These are phyloP conservation scores for Gillenia trifoliata DNA, from an alignment of 306 rosid genomes.

Conservation along the genomic window DNA sequence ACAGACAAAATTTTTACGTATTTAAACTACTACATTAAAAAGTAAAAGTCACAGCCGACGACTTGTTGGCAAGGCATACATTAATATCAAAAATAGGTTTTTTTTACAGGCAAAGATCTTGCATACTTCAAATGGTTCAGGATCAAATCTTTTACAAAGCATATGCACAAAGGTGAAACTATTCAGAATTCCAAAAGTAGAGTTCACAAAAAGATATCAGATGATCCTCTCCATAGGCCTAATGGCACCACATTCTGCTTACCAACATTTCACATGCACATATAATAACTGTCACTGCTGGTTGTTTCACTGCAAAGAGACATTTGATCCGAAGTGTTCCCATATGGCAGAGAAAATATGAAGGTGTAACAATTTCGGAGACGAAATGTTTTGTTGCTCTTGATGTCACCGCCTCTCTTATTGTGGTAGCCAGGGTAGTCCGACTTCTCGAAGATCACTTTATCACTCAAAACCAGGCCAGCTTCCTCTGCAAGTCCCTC, in stretches of 20 bases:
- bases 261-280: not conserved
- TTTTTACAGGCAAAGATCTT: not conserved
- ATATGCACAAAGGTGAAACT: not conserved
- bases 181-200: not conserved
- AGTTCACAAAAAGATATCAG: not conserved
- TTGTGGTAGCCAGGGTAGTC: constrained; percentile 26
- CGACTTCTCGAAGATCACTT: not conserved
- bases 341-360: constrained; percentile 5
- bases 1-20: no score
- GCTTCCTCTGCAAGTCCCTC: constrained; percentile 6
- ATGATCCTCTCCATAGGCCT: constrained; percentile 1
- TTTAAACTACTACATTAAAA: no score
- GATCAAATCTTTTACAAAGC: not conserved
- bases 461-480: constrained; percentile 1
- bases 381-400: constrained; percentile 19
- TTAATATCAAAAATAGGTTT: not conserved
- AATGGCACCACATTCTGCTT: not conserved
- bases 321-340: not conserved
- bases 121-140: not conserved
- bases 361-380: constrained; percentile 17
- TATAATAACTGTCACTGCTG: not conserved
- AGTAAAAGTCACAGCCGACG: no score
- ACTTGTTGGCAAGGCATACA: no score
- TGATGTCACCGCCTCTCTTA: constrained; percentile 12
- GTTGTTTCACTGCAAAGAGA: not conserved